Conservation (phyloP, 2,329 filamentous ascomycete genomes). For the Didymella sp. region DNA sequence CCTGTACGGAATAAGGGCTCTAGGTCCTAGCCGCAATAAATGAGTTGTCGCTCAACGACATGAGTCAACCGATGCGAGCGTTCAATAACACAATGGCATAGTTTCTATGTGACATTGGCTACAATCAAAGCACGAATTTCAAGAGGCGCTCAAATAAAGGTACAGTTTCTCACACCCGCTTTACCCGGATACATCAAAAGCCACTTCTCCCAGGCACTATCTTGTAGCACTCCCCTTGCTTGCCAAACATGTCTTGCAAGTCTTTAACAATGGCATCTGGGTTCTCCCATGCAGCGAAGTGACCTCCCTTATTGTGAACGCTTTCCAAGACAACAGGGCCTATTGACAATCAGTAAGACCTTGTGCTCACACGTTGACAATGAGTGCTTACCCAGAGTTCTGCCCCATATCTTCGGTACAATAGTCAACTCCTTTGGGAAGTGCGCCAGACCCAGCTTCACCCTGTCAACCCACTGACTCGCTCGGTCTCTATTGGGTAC, state of each 20-base stretch:
- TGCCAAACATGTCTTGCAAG: conserved; percentile 65
- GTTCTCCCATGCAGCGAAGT: conserved; percentile 68
- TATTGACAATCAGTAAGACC: conserved; percentile 14
- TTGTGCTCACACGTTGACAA: too few relatives aligned
- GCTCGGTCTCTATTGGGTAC: conserved; percentile 46
- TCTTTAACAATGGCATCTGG: conserved; percentile 63
- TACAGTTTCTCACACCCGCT: background rate
- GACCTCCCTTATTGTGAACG: conserved; percentile 60
- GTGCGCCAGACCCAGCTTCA: conserved; percentile 61
- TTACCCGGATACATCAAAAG: background rate
- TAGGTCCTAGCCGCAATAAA: too few relatives aligned
- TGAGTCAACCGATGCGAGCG: too few relatives aligned
- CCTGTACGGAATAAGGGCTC: too few relatives aligned
- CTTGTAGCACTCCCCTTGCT: conserved; percentile 47
- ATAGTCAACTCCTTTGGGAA: conserved; percentile 66
- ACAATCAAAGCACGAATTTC: too few relatives aligned
- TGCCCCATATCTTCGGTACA: conserved; percentile 63
- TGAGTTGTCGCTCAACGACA: too few relatives aligned
- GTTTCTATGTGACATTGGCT: too few relatives aligned
- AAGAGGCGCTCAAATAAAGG: background rate
- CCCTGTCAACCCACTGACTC: conserved; percentile 53
- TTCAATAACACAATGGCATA: too few relatives aligned
- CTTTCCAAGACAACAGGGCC: conserved; percentile 64
- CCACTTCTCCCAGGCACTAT: conserved; percentile 45
- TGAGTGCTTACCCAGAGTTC: conserved; percentile 59